phyloP scores from a whole-genome alignment of 78 protist species.

The Tieghemostelium lacteum region DNA sequence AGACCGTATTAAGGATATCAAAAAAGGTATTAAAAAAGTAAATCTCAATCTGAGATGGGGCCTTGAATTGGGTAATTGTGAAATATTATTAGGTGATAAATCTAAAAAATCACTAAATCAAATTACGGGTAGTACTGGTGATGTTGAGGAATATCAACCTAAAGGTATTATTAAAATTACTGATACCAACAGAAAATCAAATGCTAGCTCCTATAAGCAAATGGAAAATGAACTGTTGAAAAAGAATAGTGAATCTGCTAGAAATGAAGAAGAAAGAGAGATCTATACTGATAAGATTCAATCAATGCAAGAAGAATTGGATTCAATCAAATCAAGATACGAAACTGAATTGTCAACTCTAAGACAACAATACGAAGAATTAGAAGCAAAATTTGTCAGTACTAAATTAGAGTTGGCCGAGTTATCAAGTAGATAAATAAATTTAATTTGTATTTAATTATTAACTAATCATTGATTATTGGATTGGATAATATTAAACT shows the following conservation, averaged over 20 bases:
- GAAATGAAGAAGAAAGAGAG: slow-evolving; percentile 47
- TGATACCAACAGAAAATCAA: slow-evolving; percentile 64
- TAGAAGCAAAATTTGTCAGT: not conserved
- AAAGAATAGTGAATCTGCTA: slow-evolving; percentile 32
- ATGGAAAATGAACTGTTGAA: slow-evolving; percentile 61
- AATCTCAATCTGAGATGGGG: slow-evolving; percentile 48
- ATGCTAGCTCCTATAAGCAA: slow-evolving; percentile 60
- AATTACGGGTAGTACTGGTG: not conserved
- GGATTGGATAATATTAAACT: not conserved
- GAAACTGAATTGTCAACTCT: not conserved
- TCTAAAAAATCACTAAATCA: slow-evolving; percentile 13
- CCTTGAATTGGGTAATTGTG: slow-evolving; percentile 72
- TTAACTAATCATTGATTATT: not conserved
- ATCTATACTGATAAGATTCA: slow-evolving; percentile 13
- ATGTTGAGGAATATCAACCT: slow-evolving; percentile 24
- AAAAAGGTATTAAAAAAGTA: slow-evolving; percentile 63
- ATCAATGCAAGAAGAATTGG: not conserved
- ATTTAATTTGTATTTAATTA: not conserved
- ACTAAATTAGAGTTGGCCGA: not conserved
- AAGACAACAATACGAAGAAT: not conserved
- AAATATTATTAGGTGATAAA: slow-evolving; percentile 63
- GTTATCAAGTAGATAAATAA: not conserved
- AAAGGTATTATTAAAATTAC: slow-evolving; percentile 63
- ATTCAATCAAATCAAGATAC: not conserved
- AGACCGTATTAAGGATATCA: slow-evolving; percentile 25